These are phyloP conservation scores for Melianthus villosus DNA, from an alignment of 441 rosid genomes.

Conservation along the genomic window DNA sequence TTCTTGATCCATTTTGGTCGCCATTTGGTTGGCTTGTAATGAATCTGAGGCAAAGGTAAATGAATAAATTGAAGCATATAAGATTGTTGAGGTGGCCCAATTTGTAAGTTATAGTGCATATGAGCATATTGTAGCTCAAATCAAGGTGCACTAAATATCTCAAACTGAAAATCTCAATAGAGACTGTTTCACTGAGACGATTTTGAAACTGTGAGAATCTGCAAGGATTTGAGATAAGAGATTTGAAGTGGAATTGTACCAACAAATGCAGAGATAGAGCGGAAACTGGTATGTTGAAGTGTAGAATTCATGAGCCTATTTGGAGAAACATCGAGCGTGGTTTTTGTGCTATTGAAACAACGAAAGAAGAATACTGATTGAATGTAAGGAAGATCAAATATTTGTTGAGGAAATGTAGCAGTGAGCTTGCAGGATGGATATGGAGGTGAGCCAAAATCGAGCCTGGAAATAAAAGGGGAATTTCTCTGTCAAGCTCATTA, in stretches of 20 bases:
- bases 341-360: conserved; percentile 46
- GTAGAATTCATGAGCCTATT: conserved; percentile 28
- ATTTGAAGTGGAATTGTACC: conserved; percentile 58
- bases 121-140: conserved; percentile 74
- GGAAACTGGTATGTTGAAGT: conserved; percentile 66
- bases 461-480: conserved; percentile 51
- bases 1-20: too few relatives aligned
- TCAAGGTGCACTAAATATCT: conserved; percentile 50
- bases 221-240: conserved; percentile 43
- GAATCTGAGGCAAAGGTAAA: too few relatives aligned
- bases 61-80: too few relatives aligned
- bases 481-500: too few relatives aligned
- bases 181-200: conserved; percentile 43
- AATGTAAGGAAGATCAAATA: conserved; percentile 51
- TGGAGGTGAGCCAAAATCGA: conserved; percentile 57
- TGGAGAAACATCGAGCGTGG: conserved; percentile 32
- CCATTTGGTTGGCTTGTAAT: too few relatives aligned
- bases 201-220: conserved; percentile 69
- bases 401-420: conserved; percentile 40
- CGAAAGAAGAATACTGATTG: conserved; percentile 56
- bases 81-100: too few relatives aligned
- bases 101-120: too few relatives aligned
- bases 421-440: conserved; percentile 53
- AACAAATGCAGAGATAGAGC: conserved; percentile 60
- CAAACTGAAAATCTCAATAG: conserved; percentile 25